These are phyloP conservation scores for Gossypium davidsonii DNA, from an alignment of 441 rosid genomes.

Conservation along the genomic window DNA sequence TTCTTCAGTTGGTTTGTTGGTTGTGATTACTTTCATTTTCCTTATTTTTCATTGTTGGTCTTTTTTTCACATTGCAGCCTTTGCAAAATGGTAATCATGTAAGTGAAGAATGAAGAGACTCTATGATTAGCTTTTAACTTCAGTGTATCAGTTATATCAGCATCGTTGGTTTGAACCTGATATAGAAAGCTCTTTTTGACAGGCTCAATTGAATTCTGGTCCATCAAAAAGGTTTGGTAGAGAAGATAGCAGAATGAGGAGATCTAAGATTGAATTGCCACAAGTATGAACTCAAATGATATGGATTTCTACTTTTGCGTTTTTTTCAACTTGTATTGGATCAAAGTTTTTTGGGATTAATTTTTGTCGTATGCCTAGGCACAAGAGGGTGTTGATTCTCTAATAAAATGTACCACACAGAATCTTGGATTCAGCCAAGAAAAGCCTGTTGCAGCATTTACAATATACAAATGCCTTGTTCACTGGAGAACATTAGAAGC, in stretches of 20 bases:
- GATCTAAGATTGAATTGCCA: slow-evolving; percentile 49
- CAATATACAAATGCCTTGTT: slow-evolving; percentile 82
- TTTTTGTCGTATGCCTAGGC: slow-evolving; percentile 20
- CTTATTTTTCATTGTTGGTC: slow-evolving; percentile 19
- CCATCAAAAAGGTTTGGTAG: slow-evolving; percentile 42
- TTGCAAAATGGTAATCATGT: slow-evolving; percentile 70
- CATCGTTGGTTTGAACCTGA: slow-evolving; percentile 18
- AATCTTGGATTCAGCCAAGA: slow-evolving; percentile 70
- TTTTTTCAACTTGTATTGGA: not conserved
- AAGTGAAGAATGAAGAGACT: slow-evolving; percentile 28
- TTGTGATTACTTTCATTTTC: slow-evolving; percentile 17
- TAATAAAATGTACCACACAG: slow-evolving; percentile 51
- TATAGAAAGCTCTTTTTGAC: slow-evolving; percentile 23
- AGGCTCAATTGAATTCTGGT: slow-evolving; percentile 41
- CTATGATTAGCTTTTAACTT: slow-evolving; percentile 11
- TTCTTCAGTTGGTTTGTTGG: not conserved
- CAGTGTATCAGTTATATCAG: slow-evolving; percentile 12
- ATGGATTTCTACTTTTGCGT: slow-evolving; percentile 13
- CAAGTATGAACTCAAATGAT: slow-evolving; percentile 41
- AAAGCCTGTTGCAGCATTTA: slow-evolving; percentile 78
- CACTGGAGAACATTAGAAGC: slow-evolving; percentile 87
- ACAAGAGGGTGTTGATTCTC: slow-evolving; percentile 67
- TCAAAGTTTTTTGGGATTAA: slow-evolving; percentile 15
- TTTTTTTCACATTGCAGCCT: slow-evolving; percentile 43
- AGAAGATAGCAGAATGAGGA: slow-evolving; percentile 35